phyloP scores from a whole-genome alignment of 805 yeast genomes.

The Clavispora vitiphila region DNA sequence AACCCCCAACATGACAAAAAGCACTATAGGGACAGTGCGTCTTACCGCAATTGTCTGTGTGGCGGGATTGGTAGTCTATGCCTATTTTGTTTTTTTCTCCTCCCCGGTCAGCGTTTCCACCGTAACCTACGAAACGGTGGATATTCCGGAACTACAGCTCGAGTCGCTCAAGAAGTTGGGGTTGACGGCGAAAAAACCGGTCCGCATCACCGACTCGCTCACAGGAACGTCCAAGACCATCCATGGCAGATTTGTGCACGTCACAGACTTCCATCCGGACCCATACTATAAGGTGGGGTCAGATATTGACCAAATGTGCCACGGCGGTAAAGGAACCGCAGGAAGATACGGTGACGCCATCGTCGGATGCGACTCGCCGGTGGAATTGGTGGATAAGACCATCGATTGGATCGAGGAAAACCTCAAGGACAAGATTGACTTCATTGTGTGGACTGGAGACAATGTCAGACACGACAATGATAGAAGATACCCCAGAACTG shows the following conservation, averaged over 20 bases:
- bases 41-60: neutral
- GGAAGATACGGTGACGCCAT: conserved; percentile 71
- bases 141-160: neutral
- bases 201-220: conserved; percentile 16
- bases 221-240: conserved; percentile 26
- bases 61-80: neutral
- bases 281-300: conserved; percentile 54
- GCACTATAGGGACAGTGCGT: neutral
- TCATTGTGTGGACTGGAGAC: conserved; percentile 89
- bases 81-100: neutral
- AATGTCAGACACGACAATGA: conserved; percentile 83
- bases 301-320: conserved; percentile 51
- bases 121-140: neutral
- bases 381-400: conserved; percentile 55
- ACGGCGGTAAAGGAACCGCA: conserved; percentile 49
- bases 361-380: conserved; percentile 74
- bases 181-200: conserved; percentile 30
- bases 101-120: neutral
- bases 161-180: conserved; percentile 18
- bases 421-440: conserved; percentile 72
- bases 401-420: conserved; percentile 62
- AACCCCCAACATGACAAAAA: neutral
- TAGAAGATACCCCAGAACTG: conserved; percentile 68
- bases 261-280: conserved; percentile 87
- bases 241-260: conserved; percentile 78